Conservation (phyloP, 371 early-diverging fungal genomes). For the Batrachochytrium dendrobatidis region DNA sequence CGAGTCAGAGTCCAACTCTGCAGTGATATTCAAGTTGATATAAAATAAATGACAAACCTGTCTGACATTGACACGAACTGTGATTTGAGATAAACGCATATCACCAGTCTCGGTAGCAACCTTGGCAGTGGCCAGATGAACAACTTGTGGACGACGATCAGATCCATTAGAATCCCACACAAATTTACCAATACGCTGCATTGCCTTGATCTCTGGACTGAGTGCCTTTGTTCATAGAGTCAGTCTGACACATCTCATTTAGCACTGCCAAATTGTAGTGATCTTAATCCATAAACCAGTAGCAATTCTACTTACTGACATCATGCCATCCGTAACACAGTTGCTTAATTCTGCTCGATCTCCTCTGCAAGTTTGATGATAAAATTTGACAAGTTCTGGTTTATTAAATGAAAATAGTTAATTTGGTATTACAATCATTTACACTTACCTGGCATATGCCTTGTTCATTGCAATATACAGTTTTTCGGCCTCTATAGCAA, state of each 20-base stretch:
- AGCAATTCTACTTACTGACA: constrained; percentile 9
- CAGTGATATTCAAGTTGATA: background rate
- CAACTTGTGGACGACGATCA: constrained; percentile 5
- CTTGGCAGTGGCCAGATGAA: constrained; percentile 13
- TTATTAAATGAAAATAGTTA: no score
- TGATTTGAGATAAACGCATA: constrained; percentile 12
- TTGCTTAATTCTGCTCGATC: constrained; percentile 3
- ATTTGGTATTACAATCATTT: background rate
- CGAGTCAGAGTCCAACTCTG: background rate
- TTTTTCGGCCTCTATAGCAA: constrained; percentile 14
- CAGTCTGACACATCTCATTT: no score
- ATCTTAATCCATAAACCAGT: background rate
- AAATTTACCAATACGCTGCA: background rate
- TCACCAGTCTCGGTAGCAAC: constrained; percentile 6
- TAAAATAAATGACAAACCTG: no score
- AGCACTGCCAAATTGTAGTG: no score
- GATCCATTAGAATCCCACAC: constrained; percentile 19
- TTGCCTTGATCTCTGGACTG: constrained; percentile 12
- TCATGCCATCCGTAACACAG: constrained; percentile 15
- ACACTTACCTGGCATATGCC: constrained; percentile 20
- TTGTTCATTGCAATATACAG: constrained; percentile 23
- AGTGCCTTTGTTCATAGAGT: constrained; percentile 12
- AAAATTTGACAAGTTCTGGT: background rate
- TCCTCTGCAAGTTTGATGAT: constrained; percentile 7
- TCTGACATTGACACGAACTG: constrained; percentile 11